phyloP scores from a whole-genome alignment of 768 basidiomycete genomes.

The Naganishia onofrii region DNA sequence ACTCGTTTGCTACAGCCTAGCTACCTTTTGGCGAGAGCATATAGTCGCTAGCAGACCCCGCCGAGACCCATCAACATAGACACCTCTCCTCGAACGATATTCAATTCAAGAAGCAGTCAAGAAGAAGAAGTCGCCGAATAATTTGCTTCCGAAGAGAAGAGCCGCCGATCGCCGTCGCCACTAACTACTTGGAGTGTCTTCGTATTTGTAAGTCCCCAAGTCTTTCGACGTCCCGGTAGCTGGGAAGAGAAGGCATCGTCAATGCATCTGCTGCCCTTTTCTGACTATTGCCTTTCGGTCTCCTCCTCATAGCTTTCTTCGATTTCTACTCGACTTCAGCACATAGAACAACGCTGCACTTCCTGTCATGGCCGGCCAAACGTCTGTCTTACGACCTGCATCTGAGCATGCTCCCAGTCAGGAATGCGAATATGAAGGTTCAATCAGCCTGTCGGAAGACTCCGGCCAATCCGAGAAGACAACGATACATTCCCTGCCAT shows the following conservation, averaged over 20 bases:
- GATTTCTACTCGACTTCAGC: background rate
- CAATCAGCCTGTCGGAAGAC: background rate
- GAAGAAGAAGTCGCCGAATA: background rate
- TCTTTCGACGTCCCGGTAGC: too few relatives aligned
- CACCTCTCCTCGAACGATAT: too few relatives aligned
- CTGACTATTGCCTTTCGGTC: too few relatives aligned
- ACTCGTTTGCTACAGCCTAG: too few relatives aligned
- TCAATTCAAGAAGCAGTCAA: too few relatives aligned
- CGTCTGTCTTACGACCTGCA: slow-evolving; percentile 7
- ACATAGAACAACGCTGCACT: background rate
- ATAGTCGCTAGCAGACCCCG: too few relatives aligned
- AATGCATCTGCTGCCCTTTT: too few relatives aligned
- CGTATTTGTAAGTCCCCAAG: background rate
- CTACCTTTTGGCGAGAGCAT: too few relatives aligned
- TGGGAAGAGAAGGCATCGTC: too few relatives aligned
- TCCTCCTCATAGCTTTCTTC: background rate
- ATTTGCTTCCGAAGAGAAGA: slow-evolving; percentile 3
- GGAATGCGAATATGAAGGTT: background rate
- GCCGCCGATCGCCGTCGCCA: slow-evolving; percentile 6
- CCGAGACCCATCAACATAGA: too few relatives aligned
- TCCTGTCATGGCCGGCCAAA: background rate
- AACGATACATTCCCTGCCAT: slow-evolving; percentile 56
- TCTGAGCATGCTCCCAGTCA: background rate
- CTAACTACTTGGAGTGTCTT: background rate
- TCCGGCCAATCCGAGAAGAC: slow-evolving; percentile 1